phyloP scores from a whole-genome alignment of 2,329 filamentous ascomycete genomes.

The Sporothrix brasiliensis region DNA sequence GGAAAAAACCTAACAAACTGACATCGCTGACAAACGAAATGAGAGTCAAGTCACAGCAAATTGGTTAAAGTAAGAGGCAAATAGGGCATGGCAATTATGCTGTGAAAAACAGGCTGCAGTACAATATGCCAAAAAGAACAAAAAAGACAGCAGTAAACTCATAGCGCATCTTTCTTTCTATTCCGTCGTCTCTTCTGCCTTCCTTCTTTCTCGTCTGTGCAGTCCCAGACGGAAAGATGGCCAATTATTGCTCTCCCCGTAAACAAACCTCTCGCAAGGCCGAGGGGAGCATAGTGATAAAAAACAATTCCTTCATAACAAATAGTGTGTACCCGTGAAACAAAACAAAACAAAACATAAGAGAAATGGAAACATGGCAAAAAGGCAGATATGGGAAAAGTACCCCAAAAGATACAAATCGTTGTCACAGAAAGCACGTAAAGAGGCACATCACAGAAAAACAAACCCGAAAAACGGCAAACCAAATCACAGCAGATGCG shows the following conservation, averaged over 20 bases:
- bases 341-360: not conserved
- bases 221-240: not conserved
- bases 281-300: constrained; percentile 12
- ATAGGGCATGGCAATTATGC: not conserved
- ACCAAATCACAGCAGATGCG: not conserved
- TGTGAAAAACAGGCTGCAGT: not conserved
- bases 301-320: constrained; percentile 12
- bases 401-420: constrained; percentile 11
- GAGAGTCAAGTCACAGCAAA: not conserved
- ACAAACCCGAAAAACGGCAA: not conserved
- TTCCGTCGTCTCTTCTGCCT: not conserved
- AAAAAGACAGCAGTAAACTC: not conserved
- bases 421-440: constrained; percentile 15
- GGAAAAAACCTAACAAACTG: not conserved
- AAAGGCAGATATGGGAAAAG: constrained; percentile 8
- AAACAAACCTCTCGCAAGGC: constrained; percentile 18
- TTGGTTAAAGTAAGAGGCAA: not conserved
- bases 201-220: not conserved
- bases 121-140: not conserved
- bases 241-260: constrained; percentile 4
- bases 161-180: constrained; percentile 11
- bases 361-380: not conserved
- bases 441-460: not conserved
- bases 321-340: constrained; percentile 8
- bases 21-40: not conserved